Conservation (phyloP, 2,329 filamentous ascomycete species). For the Purpureocillium takamizusanense region DNA sequence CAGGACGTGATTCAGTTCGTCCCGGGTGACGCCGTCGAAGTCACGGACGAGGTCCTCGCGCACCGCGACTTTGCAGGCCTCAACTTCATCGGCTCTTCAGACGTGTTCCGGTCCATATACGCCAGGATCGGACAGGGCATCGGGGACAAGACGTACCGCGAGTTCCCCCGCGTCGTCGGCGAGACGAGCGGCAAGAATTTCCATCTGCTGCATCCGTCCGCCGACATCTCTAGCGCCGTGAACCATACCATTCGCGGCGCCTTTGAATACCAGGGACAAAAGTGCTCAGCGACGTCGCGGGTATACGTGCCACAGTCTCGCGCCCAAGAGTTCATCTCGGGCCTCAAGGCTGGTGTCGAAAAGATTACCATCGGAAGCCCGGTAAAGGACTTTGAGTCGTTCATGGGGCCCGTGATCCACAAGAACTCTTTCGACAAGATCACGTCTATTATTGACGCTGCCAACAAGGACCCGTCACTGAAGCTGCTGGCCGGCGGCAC, state of each 20-base stretch:
- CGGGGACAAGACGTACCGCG: slow-evolving; percentile 19
- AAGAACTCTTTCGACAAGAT: slow-evolving; percentile 35
- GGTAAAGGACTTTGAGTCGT: slow-evolving; percentile 20
- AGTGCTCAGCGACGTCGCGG: slow-evolving; percentile 40
- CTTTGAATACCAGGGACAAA: slow-evolving; percentile 43
- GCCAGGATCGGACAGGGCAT: slow-evolving; percentile 17
- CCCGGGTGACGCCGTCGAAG: slow-evolving; percentile 24
- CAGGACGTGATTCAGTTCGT: slow-evolving; percentile 27
- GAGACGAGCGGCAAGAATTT: slow-evolving; percentile 47
- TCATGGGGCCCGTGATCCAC: slow-evolving; percentile 41
- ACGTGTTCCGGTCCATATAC: slow-evolving; percentile 24
- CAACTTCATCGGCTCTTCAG: slow-evolving; percentile 26
- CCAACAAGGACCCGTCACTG: slow-evolving; percentile 31
- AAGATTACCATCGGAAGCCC: slow-evolving; percentile 1
- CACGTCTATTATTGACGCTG: slow-evolving; percentile 31
- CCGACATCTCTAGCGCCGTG: slow-evolving; percentile 35
- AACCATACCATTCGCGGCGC: slow-evolving; percentile 36
- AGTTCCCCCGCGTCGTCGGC: slow-evolving; percentile 36
- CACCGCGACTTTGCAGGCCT: slow-evolving; percentile 27
- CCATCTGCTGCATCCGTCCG: slow-evolving; percentile 37
- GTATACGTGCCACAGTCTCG: slow-evolving; percentile 45
- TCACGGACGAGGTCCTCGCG: slow-evolving; percentile 22
- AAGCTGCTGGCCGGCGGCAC: slow-evolving; percentile 34
- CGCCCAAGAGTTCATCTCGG: slow-evolving; percentile 18
- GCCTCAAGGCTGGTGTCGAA: slow-evolving; percentile 15